phyloP scores from a whole-genome alignment of 164 flowering plant species.

The Echeveria elegans region DNA sequence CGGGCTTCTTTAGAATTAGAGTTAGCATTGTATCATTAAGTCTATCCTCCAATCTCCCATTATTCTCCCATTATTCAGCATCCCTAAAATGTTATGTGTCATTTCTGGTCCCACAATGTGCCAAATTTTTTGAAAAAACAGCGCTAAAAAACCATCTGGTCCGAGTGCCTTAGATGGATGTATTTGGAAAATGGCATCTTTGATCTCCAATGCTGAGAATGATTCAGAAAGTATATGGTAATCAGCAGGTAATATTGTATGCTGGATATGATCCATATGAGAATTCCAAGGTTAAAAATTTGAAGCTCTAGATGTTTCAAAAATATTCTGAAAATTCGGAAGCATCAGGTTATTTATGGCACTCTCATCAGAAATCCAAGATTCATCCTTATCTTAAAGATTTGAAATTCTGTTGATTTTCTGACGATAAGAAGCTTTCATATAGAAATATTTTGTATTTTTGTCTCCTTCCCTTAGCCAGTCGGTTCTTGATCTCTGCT shows the following conservation, averaged over 20 bases:
- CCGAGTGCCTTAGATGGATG: too few species aligned
- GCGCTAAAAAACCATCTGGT: too few species aligned
- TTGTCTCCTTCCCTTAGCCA: not conserved
- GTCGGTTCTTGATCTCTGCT: too few species aligned
- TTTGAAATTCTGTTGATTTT: not conserved
- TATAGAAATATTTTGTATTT: not conserved
- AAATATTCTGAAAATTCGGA: not conserved
- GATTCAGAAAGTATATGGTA: too few species aligned
- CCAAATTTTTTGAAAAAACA: not conserved
- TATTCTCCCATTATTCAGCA: not conserved
- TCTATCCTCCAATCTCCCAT: not conserved
- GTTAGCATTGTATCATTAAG: not conserved
- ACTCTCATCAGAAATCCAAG: not conserved
- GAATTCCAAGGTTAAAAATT: too few species aligned
- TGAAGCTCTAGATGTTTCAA: not conserved
- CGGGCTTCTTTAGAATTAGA: not conserved
- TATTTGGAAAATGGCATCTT: too few species aligned
- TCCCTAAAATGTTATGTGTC: not conserved
- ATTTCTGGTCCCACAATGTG: too few species aligned
- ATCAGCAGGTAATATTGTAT: too few species aligned
- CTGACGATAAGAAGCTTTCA: not conserved
- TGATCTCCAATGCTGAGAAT: too few species aligned
- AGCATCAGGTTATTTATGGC: not conserved
- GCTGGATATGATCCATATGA: too few species aligned
- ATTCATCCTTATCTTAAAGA: not conserved